Evolutionary conservation across 257 asterid genomes (phyloP).

Genomic region (Petunia axillaris): DNA sequence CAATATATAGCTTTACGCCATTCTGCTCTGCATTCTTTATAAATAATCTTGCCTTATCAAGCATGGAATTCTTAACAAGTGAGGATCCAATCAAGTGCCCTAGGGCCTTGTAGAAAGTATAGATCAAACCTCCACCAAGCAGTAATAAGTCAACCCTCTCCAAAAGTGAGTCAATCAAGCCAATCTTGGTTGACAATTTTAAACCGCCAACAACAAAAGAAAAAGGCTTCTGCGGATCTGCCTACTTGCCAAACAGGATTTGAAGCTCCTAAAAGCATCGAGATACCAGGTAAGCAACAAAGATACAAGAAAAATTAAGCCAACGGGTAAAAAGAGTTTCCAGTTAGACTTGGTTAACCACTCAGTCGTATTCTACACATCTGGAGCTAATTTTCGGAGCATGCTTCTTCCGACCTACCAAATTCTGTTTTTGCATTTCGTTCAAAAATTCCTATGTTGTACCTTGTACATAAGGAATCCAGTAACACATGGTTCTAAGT

Average conservation of each 20-base stretch:
- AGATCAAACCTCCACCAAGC: slow-evolving; percentile 57
- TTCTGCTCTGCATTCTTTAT: slow-evolving; percentile 48
- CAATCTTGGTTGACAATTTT: slow-evolving; percentile 35
- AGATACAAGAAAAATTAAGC: neutral
- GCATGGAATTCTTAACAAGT: slow-evolving; percentile 51
- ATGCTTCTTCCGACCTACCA: no score
- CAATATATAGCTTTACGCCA: slow-evolving; percentile 43
- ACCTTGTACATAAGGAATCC: slow-evolving; percentile 84
- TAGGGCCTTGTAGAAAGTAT: slow-evolving; percentile 53
- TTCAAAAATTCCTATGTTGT: neutral
- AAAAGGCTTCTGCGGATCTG: slow-evolving; percentile 55
- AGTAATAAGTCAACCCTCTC: slow-evolving; percentile 44
- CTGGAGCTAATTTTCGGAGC: no score
- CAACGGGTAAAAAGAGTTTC: neutral
- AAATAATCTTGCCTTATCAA: slow-evolving; percentile 47
- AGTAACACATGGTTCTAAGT: slow-evolving; percentile 77
- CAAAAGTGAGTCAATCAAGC: slow-evolving; percentile 49
- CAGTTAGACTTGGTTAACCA: neutral
- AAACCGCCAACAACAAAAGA: slow-evolving; percentile 48
- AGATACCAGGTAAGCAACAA: no score
- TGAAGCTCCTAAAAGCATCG: slow-evolving; percentile 50
- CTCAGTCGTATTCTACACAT: neutral
- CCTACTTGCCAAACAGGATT: slow-evolving; percentile 76
- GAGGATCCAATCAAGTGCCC: slow-evolving; percentile 49
- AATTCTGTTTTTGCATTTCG: no score